Evolutionary conservation across 164 flowering plant species (phyloP), one percentile per base, ranked within the genome.

Genomic region (Protea cynaroides): DNA sequence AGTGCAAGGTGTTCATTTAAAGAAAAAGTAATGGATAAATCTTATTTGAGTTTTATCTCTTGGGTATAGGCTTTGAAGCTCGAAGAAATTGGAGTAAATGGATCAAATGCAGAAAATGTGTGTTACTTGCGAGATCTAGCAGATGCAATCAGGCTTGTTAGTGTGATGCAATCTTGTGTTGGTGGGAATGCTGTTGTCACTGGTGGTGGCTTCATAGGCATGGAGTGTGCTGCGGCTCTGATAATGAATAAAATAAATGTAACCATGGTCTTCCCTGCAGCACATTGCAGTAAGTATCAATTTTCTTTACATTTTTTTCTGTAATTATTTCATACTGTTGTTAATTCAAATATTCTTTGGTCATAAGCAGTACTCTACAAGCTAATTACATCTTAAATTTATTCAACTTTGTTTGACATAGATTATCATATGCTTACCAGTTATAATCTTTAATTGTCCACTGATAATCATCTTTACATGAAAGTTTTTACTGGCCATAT

Each of bases 181-280:
- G 90, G 92, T 64, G 90, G 93, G 44, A 83, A 86, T 84, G 99
- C 97, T 71, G 89, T 94, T 65, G 96, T 94, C 58, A 85, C 91
- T 72, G 99, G 97, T 64, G 96, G 97, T 60, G 99, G 99, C 58
- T 94, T 91, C 77, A 86, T 91, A 63, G 99, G 97, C 71, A 94
- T 94, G 99, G 99, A 94, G 61, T 91, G 97, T 79, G 96, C 99
- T 62, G 97, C 99, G 50, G 88, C 97, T 61, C 74, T 94, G 75
- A 96, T 84, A 55, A 86, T 82, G 63, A 88, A 86, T 76, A 89
- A 84, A 76, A 77, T 91, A 54, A 85, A 84, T 65, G 99, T 86
- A 12, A 88, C 99, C 38, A 88, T 94, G 97, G 95, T 91, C 67
- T 94, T 91, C 73, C 99, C 99, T 1, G 97, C 89, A 76, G 88